Evolutionary conservation across 805 yeast genomes (phyloP).

Genomic region (Kurtzmaniella cleridarum): DNA sequence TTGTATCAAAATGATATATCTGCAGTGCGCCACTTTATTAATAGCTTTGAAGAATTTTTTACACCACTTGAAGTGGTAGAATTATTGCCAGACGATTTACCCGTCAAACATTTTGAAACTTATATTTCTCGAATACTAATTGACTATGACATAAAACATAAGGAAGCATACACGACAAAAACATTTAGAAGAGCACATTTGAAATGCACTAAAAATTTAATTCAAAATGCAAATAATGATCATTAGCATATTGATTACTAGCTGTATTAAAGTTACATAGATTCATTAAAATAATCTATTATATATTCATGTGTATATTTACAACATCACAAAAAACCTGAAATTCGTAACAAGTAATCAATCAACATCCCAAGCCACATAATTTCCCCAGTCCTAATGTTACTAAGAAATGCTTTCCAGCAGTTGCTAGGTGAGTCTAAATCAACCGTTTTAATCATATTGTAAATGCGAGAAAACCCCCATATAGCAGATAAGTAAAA

Average conservation of each 20-base stretch:
- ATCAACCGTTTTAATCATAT: constrained; percentile 69
- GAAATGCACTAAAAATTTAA: constrained; percentile 11
- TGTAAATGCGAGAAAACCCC: constrained; percentile 64
- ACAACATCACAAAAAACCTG: constrained; percentile 37
- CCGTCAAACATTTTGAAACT: constrained; percentile 23
- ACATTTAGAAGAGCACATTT: constrained; percentile 25
- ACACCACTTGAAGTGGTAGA: constrained; percentile 20
- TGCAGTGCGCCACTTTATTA: constrained; percentile 25
- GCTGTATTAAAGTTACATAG: background rate
- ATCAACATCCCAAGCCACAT: constrained; percentile 61
- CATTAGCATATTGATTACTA: background rate
- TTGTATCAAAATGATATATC: constrained; percentile 12
- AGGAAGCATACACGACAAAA: constrained; percentile 18
- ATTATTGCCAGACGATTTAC: constrained; percentile 25
- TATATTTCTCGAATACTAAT: constrained; percentile 18
- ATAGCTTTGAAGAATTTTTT: constrained; percentile 17
- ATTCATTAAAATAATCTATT: background rate
- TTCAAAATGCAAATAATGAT: background rate
- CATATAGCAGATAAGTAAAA: constrained; percentile 60
- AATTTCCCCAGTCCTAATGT: constrained; percentile 70
- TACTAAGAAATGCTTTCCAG: constrained; percentile 73
- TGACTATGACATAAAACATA: constrained; percentile 14
- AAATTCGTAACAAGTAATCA: constrained; percentile 52
- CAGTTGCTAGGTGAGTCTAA: constrained; percentile 76
- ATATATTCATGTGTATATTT: background rate